A percentile compares a stretch with the other conserved stretches of the same genome.
Conservation (phyloP, 2,329 filamentous ascomycete genomes). For the Ascomycota sp. region DNA sequence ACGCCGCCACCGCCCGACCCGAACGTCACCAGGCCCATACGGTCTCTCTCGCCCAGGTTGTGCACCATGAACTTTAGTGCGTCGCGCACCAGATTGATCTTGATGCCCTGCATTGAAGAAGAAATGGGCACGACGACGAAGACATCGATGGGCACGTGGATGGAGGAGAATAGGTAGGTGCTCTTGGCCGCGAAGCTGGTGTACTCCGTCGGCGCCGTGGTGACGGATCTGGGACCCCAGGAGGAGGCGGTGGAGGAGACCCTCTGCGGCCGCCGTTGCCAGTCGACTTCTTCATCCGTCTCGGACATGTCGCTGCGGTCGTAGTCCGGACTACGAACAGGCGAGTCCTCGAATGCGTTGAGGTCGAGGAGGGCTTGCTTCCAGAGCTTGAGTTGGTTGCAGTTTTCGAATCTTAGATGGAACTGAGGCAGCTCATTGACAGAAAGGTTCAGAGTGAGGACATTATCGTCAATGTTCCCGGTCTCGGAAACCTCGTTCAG, state of each 20-base stretch:
- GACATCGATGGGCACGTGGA: slow-evolving; percentile 85
- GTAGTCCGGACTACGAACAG: slow-evolving; percentile 51
- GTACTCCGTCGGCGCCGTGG: slow-evolving; percentile 83
- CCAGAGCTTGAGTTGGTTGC: slow-evolving; percentile 75
- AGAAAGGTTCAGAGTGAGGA: slow-evolving; percentile 76
- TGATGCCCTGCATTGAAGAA: slow-evolving; percentile 97
- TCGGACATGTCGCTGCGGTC: slow-evolving; percentile 62
- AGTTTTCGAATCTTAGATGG: slow-evolving; percentile 73
- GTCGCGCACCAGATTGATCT: slow-evolving; percentile 85
- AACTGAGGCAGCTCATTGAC: slow-evolving; percentile 86
- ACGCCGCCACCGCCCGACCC: slow-evolving; percentile 86
- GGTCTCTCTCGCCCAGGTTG: slow-evolving; percentile 75
- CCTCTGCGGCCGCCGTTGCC: slow-evolving; percentile 48
- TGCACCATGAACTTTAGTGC: slow-evolving; percentile 81
- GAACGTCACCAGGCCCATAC: slow-evolving; percentile 94
- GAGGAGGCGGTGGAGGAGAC: slow-evolving; percentile 68
- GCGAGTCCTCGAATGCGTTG: slow-evolving; percentile 46
- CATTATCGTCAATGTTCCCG: slow-evolving; percentile 50
- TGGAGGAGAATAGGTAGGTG: slow-evolving; percentile 21
- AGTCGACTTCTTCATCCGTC: slow-evolving; percentile 66
- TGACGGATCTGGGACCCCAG: slow-evolving; percentile 65
- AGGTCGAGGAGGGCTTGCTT: slow-evolving; percentile 71
- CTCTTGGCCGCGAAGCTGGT: slow-evolving; percentile 44
- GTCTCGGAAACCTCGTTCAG: slow-evolving; percentile 70
- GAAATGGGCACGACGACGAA: slow-evolving; percentile 95